Evolutionary conservation across 108 stramenopile species (phyloP).

Genomic region (Pelagomonas calceolata): DNA sequence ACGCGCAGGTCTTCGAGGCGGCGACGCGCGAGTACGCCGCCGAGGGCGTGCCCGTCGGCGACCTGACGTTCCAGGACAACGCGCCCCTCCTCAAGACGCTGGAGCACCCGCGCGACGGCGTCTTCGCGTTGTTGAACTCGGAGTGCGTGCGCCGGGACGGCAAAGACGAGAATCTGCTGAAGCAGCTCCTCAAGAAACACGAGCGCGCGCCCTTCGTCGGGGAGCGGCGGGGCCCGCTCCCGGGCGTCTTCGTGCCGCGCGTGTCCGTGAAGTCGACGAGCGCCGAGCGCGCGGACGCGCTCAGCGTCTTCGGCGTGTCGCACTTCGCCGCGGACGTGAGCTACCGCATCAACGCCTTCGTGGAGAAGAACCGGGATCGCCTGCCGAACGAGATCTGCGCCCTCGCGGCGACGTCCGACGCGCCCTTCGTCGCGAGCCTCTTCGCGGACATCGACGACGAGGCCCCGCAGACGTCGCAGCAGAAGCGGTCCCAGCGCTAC

Average conservation of each 20-base stretch:
- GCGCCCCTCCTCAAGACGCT: not conserved
- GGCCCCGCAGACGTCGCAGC: not conserved
- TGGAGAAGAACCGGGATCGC: conserved; percentile 26
- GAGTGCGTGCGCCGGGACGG: conserved; percentile 7
- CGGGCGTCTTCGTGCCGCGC: conserved; percentile 5
- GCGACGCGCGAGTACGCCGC: conserved; percentile 7
- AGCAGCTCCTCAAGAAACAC: not conserved
- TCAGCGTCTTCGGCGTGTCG: conserved; percentile 5
- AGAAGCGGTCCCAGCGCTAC: not conserved
- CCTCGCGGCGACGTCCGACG: not conserved
- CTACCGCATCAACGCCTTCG: conserved; percentile 16
- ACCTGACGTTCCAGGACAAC: conserved; percentile 14
- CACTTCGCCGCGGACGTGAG: conserved; percentile 19
- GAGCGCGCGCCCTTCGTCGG: no score
- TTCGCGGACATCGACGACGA: conserved; percentile 6
- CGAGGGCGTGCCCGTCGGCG: conserved; percentile 6
- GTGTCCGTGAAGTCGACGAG: not conserved
- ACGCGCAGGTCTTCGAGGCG: conserved; percentile 5
- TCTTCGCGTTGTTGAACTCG: conserved; percentile 5
- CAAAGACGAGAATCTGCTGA: conserved; percentile 3
- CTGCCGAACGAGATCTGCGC: conserved; percentile 14
- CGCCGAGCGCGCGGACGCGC: not conserved
- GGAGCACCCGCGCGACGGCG: not conserved
- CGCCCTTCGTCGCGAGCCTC: conserved; percentile 6
- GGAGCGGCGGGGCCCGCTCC: no score